Percentiles rank a stretch among this genome's conserved stretches.
Evolutionary conservation across 2,329 filamentous ascomycete species (phyloP).

Genomic region (Neurospora sp.): DNA sequence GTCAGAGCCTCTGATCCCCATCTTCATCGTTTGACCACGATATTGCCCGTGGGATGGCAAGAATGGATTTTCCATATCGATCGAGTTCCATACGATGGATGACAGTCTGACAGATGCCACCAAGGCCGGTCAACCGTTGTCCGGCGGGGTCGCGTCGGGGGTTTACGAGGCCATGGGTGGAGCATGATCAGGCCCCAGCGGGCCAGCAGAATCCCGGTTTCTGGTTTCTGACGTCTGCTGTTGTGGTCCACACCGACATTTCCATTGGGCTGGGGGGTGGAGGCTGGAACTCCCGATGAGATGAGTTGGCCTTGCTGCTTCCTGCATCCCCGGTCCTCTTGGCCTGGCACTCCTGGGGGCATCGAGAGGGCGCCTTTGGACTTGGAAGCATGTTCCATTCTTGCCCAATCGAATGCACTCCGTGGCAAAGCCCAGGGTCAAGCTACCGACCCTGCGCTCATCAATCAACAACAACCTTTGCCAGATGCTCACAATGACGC

Average conservation of each 20-base stretch:
- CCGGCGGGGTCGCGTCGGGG: not conserved
- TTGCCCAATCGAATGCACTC: constrained; percentile 1
- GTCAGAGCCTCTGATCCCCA: not conserved
- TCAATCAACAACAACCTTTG: not conserved
- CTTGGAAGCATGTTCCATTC: constrained; percentile 1
- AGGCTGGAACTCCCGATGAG: constrained; percentile 11
- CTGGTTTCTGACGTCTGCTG: not conserved
- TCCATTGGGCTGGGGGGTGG: constrained; percentile 10
- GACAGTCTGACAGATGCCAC: not conserved
- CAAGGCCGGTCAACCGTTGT: not conserved
- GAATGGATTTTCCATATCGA: not conserved
- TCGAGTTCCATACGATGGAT: not conserved
- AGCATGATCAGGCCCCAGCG: constrained; percentile 2
- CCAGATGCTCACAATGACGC: not conserved
- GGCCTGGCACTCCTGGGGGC: constrained; percentile 6
- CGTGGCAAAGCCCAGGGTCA: not conserved
- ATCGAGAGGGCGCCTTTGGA: not conserved
- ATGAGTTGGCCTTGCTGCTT: constrained; percentile 11
- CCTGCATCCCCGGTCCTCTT: constrained; percentile 9
- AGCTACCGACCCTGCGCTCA: not conserved
- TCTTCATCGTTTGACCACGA: not conserved
- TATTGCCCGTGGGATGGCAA: not conserved
- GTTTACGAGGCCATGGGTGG: constrained; percentile 7
- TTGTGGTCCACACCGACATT: constrained; percentile 19
- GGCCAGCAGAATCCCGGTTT: not conserved